Evolutionary conservation across 805 yeast species (phyloP).

Genomic region (Saccharomycopsis schoenii): DNA sequence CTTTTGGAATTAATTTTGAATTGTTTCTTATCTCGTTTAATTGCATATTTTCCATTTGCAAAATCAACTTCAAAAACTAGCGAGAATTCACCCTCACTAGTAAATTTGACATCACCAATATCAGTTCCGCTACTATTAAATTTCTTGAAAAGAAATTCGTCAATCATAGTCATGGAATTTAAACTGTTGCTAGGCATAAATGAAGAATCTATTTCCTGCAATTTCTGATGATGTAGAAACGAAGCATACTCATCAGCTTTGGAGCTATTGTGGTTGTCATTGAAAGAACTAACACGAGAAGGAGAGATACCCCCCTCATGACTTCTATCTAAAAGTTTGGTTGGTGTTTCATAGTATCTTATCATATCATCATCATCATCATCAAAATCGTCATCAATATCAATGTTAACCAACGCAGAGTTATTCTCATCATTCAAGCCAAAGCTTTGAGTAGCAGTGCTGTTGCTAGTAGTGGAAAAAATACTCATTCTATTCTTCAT

Average conservation of each 20-base stretch:
- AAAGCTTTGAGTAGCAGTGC: neutral
- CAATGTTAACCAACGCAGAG: neutral
- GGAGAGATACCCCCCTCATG: neutral
- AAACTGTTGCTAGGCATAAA: neutral
- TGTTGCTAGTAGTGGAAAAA: neutral
- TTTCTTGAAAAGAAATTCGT: slow-evolving; percentile 6
- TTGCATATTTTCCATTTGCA: slow-evolving; percentile 59
- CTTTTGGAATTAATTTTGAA: neutral
- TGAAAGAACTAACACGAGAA: neutral
- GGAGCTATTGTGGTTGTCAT: neutral
- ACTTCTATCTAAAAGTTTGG: neutral
- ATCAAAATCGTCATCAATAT: neutral
- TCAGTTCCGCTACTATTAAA: slow-evolving; percentile 3
- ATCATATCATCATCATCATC: slow-evolving; percentile 1
- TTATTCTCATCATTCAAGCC: neutral
- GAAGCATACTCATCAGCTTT: neutral
- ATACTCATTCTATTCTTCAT: neutral
- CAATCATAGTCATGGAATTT: slow-evolving; percentile 3
- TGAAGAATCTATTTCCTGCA: neutral
- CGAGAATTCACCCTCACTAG: slow-evolving; percentile 88
- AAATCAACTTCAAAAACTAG: slow-evolving; percentile 75
- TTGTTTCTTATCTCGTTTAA: slow-evolving; percentile 62
- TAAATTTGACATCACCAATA: slow-evolving; percentile 36
- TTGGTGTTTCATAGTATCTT: neutral
- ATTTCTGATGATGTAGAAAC: neutral